phyloP scores from a whole-genome alignment of 352 stramenopile species.

The Phytophthora foliorum region DNA sequence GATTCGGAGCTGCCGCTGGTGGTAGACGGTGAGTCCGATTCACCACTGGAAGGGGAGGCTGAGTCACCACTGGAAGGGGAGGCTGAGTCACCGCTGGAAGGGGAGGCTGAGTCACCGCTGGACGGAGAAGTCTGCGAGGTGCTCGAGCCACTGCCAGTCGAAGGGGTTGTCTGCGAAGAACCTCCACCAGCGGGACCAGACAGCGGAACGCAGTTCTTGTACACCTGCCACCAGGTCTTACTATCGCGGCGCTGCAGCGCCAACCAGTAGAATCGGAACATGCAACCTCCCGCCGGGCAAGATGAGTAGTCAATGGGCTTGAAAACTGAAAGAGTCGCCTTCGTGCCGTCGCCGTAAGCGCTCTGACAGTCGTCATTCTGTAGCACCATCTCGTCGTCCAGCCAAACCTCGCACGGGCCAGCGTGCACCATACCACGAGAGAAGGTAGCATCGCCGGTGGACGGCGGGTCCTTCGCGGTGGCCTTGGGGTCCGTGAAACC shows the following conservation, averaged over 20 bases:
- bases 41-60: slow-evolving; percentile 8
- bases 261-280: slow-evolving; percentile 49
- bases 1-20: not conserved
- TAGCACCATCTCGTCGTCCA: slow-evolving; percentile 41
- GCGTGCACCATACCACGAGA: slow-evolving; percentile 39
- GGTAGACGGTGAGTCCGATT: slow-evolving; percentile 10
- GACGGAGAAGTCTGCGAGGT: slow-evolving; percentile 21
- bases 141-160: slow-evolving; percentile 19
- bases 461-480: slow-evolving; percentile 25
- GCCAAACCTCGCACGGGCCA: slow-evolving; percentile 43
- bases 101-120: slow-evolving; percentile 9
- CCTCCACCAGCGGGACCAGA: slow-evolving; percentile 22
- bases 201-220: slow-evolving; percentile 45
- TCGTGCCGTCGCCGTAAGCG: slow-evolving; percentile 31
- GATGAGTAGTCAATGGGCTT: slow-evolving; percentile 48
- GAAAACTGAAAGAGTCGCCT: slow-evolving; percentile 40
- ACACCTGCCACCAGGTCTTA: slow-evolving; percentile 44
- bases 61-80: slow-evolving; percentile 21
- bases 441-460: slow-evolving; percentile 32
- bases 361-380: slow-evolving; percentile 45
- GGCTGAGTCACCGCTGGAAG: slow-evolving; percentile 12
- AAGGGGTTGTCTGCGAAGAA: slow-evolving; percentile 21
- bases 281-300: slow-evolving; percentile 35
- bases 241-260: slow-evolving; percentile 37
- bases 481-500: slow-evolving; percentile 39